Evolutionary conservation across 2,329 filamentous ascomycete species (phyloP).

Genomic region (Mycosphaerella sp.): DNA sequence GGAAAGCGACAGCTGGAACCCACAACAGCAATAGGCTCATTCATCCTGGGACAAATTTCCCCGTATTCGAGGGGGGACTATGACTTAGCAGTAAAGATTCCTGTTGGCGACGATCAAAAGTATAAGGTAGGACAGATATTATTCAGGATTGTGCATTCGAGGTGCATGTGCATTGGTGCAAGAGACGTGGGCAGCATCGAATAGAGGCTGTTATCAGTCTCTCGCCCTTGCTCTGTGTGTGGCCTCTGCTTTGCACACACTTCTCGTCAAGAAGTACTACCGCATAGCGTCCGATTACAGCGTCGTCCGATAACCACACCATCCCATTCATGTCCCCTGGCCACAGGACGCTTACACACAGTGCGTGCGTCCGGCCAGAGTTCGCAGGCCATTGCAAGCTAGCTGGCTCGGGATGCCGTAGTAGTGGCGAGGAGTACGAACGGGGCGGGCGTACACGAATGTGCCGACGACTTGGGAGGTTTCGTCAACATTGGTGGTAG

Average conservation of each 20-base stretch:
- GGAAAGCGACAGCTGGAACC: constrained; percentile 19
- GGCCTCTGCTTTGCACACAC: not conserved
- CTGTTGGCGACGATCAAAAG: not conserved
- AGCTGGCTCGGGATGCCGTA: too few relatives aligned
- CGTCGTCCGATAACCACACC: not conserved
- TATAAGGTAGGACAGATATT: not conserved
- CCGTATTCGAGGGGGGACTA: not conserved
- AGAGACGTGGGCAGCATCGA: not conserved
- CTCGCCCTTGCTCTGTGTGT: not conserved
- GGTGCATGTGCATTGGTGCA: not conserved
- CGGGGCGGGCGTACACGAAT: too few relatives aligned
- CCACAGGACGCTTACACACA: not conserved
- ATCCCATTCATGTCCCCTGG: not conserved
- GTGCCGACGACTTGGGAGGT: too few relatives aligned
- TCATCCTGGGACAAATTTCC: not conserved
- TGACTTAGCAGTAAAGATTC: not conserved
- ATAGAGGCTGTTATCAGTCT: not conserved
- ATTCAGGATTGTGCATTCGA: too few relatives aligned
- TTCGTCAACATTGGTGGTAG: too few relatives aligned
- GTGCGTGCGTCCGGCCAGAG: too few relatives aligned
- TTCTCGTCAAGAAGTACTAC: not conserved
- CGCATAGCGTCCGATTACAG: not conserved
- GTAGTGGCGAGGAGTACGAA: too few relatives aligned
- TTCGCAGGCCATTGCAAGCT: too few relatives aligned
- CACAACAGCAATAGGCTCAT: constrained; percentile 18